Conservation (phyloP, 2,329 filamentous ascomycete genomes). For the Penicillium sp. region DNA sequence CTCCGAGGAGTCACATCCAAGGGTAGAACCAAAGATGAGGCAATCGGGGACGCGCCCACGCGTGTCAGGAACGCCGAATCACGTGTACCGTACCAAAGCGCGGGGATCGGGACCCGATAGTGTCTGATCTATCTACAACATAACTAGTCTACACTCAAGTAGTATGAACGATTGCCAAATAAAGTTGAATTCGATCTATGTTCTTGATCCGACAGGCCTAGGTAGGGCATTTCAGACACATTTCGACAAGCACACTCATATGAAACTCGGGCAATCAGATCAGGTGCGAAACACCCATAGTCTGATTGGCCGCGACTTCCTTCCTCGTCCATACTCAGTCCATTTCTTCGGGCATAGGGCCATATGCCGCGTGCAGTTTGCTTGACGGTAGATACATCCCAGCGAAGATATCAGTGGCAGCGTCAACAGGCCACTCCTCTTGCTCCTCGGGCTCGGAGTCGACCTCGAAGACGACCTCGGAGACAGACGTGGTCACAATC, state of each 20-base stretch:
- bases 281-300: neutral
- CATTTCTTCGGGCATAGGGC: neutral
- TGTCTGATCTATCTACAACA: no score
- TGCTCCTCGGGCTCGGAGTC: neutral
- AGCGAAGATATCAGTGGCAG: neutral
- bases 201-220: neutral
- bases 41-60: slow-evolving; percentile 2
- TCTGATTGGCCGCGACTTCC: neutral
- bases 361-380: neutral
- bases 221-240: neutral
- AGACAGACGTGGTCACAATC: neutral
- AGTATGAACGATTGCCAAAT: no score
- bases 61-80: slow-evolving; percentile 6
- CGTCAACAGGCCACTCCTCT: neutral
- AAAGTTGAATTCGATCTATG: slow-evolving; percentile 11
- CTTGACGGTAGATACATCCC: neutral
- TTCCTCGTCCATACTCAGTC: neutral
- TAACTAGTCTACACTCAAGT: neutral
- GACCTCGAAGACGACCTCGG: neutral
- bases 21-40: neutral
- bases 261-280: neutral
- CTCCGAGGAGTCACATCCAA: neutral
- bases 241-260: neutral
- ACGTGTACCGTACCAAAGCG: neutral
- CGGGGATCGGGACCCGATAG: neutral